phyloP scores from a whole-genome alignment of 2,329 filamentous ascomycete genomes.

The Passalora sequoiae region DNA sequence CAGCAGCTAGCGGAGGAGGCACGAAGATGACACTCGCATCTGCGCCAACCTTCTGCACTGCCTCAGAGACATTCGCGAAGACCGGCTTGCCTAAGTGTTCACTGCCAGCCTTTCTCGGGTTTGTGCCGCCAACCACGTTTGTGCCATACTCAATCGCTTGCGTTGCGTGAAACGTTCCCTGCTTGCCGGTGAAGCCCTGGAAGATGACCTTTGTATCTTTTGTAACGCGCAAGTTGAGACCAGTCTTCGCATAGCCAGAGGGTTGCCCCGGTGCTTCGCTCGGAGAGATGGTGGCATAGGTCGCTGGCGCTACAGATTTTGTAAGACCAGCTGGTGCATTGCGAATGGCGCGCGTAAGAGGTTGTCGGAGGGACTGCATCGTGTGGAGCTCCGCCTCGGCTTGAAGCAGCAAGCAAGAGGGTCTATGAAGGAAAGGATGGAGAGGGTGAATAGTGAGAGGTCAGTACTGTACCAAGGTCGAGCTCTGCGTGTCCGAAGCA shows the following conservation, averaged over 20 bases:
- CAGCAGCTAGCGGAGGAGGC: conserved; percentile 87
- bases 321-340: conserved; percentile 48
- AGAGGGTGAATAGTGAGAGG: too few species aligned
- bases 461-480: too few species aligned
- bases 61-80: conserved; percentile 83
- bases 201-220: conserved; percentile 88
- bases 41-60: conserved; percentile 83
- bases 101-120: conserved; percentile 95
- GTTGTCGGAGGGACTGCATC: conserved; percentile 84
- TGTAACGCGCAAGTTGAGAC: conserved; percentile 81
- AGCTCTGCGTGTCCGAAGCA: too few species aligned
- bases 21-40: conserved; percentile 94
- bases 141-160: conserved; percentile 99
- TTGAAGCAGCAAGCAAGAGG: too few species aligned
- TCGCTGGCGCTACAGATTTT: conserved; percentile 53
- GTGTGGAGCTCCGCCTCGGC: conserved; percentile 17
- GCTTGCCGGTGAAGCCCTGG: conserved; percentile 85
- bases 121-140: conserved; percentile 95
- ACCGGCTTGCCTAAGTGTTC: conserved; percentile 88
- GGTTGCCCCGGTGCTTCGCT: conserved; percentile 36
- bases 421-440: too few species aligned
- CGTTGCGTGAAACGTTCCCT: conserved; percentile 82
- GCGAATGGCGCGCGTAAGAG: conserved; percentile 62
- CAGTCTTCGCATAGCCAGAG: conserved; percentile 34
- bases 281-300: conserved; percentile 66